Conservation (phyloP, 208 protist genomes). For the Trypanosoma vivax region DNA sequence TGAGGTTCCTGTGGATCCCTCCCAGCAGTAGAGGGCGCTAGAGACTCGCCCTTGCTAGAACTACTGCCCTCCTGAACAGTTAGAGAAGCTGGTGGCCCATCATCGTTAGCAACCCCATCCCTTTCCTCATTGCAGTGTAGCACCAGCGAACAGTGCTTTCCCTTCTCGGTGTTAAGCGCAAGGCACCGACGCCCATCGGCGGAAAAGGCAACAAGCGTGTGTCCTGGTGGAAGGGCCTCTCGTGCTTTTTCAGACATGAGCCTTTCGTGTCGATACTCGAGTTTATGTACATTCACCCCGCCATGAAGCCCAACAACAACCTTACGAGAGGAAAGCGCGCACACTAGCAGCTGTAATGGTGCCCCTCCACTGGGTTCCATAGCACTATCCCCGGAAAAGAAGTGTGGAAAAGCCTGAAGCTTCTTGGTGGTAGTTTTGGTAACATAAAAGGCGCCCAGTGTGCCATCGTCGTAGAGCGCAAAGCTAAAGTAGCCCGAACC, state of each 20-base stretch:
- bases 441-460: constrained; percentile 55
- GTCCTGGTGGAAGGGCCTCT: constrained; percentile 3
- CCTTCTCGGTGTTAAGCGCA: neutral
- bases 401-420: constrained; percentile 33
- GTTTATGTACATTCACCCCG: constrained; percentile 11
- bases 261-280: constrained; percentile 32
- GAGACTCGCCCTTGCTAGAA: no score
- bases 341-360: constrained; percentile 6
- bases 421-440: constrained; percentile 28
- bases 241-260: constrained; percentile 12
- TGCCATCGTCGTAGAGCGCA: constrained; percentile 53
- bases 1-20: no score
- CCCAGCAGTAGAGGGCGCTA: no score
- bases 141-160: constrained; percentile 8
- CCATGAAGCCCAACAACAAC: constrained; percentile 21
- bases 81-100: neutral
- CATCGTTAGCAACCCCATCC: neutral
- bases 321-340: constrained; percentile 28
- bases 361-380: neutral
- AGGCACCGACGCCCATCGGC: constrained; percentile 16
- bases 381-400: constrained; percentile 22
- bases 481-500: constrained; percentile 62
- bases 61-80: no score
- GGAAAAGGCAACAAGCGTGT: constrained; percentile 10
- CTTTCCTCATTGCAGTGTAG: constrained; percentile 3